Percentiles rank a stretch among this genome's conserved stretches.
These are phyloP conservation scores for Trypanosoma scelopori DNA, from an alignment of 208 protist species.

Conservation along the genomic window DNA sequence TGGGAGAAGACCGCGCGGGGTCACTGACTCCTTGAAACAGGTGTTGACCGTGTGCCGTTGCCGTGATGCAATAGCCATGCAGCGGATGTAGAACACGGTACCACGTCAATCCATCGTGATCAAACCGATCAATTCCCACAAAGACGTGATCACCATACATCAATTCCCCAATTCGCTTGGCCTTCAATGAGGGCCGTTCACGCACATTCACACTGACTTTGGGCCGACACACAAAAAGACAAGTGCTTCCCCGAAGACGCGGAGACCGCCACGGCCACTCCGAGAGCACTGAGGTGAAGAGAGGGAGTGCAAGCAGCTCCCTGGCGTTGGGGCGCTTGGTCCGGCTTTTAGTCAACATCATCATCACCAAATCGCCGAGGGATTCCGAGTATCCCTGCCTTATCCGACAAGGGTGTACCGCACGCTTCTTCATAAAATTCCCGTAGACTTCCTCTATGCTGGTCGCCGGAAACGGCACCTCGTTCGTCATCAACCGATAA, in stretches of 20 bases:
- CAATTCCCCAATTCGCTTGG: conserved; percentile 23
- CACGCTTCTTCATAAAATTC: conserved; percentile 19
- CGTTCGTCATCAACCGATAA: conserved; percentile 66
- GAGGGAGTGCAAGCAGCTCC: conserved; percentile 36
- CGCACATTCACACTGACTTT: conserved; percentile 34
- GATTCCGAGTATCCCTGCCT: conserved; percentile 33
- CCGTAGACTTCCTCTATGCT: conserved; percentile 32
- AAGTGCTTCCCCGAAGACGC: conserved; percentile 19
- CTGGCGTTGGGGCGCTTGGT: conserved; percentile 45
- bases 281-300: conserved; percentile 39
- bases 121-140: conserved; percentile 13
- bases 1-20: conserved; percentile 26
- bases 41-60: conserved; percentile 10
- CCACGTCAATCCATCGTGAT: conserved; percentile 30
- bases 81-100: conserved; percentile 46
- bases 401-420: conserved; percentile 35
- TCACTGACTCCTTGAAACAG: conserved; percentile 44
- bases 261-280: conserved; percentile 38
- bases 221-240: conserved; percentile 37
- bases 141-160: conserved; percentile 33
- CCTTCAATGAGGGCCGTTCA: conserved; percentile 21
- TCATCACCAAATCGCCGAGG: conserved; percentile 62
- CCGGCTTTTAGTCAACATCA: conserved; percentile 59
- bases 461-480: conserved; percentile 37
- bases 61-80: conserved; percentile 37